These are phyloP conservation scores for Paraleonurus japonicus DNA, from an alignment of 257 asterid genomes.

Conservation along the genomic window DNA sequence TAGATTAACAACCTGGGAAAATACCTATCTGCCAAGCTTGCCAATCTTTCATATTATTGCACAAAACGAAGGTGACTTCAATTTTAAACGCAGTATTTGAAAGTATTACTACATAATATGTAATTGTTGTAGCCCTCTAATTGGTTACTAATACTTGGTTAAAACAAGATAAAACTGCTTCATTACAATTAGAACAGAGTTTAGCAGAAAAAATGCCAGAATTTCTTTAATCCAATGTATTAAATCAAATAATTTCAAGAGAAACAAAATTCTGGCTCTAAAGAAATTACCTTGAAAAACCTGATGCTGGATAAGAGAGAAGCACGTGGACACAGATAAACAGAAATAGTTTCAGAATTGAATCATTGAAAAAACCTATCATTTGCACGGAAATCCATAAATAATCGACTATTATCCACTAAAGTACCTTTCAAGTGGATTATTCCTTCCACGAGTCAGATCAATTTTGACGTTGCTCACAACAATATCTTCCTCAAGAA, in stretches of 20 bases:
- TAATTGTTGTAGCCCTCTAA: background rate
- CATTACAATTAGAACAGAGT: background rate
- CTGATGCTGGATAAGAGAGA: constrained; percentile 58
- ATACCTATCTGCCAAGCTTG: no score
- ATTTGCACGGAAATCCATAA: background rate
- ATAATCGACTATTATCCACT: background rate
- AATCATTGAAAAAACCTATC: background rate
- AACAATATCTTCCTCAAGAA: constrained; percentile 68
- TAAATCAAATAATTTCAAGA: background rate
- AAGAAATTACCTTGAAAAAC: constrained; percentile 66
- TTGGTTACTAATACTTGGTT: background rate
- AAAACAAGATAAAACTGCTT: background rate
- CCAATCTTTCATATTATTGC: no score
- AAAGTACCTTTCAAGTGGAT: constrained; percentile 75
- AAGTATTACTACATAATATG: no score
- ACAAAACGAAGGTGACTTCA: no score
- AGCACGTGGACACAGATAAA: constrained; percentile 28
- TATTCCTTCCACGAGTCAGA: constrained; percentile 64
- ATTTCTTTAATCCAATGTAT: background rate
- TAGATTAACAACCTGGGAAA: no score
- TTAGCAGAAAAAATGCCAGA: background rate
- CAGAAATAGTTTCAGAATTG: constrained; percentile 21
- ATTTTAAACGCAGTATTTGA: no score
- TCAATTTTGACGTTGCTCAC: constrained; percentile 79
- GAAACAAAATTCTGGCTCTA: background rate